Evolutionary conservation across 768 basidiomycete species (phyloP), one percentile per base, ranked within the genome.

Genomic region (Lactarius hengduanensis): DNA sequence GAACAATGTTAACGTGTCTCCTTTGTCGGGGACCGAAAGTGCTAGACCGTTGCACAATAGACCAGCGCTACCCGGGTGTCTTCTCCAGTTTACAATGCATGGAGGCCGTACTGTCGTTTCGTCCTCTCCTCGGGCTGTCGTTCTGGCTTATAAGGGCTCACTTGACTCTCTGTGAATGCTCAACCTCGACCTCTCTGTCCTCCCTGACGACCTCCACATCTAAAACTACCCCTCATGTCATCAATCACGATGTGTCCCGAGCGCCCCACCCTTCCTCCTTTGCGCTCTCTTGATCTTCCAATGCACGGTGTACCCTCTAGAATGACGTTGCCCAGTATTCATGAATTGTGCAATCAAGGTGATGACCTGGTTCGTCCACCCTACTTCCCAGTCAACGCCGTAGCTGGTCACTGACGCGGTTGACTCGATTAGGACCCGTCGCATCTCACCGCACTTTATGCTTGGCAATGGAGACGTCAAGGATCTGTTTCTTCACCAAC

Each of bases 401-500:
- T 9, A 32, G 26, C 32, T 16, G 15, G 32, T 56, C 18, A 28
- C 59, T 68, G 20, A 69, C 56, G n/a, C 38, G 1, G 30, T 55
- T 18, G 26, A 40, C 34, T 13, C 45, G 30, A 36, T 57, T 10
- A 68, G 67, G 55, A 68, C 15, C 61, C 65, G 28, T 45, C 60
- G 6, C 41, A 62, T 15, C 32, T 43, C 41, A 11, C 53, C 4
- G 40, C 60, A 5, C 28, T 36, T 32, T 55, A 68, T 20, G 57
- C 56, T 22, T 59, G 50, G 67, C 64, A 65, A 34, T 59, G 43
- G 36, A 45, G 28, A 34, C 65, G 70, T 41, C 70, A 62, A 30
- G 65, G 32, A 34, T 59, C 62, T 8, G 34, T 69, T 28, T 71
- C 70, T 20, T 69, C 72, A 47, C 65, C 70, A 71, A 72, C 70